These are phyloP conservation scores for Populus hybrid DNA, from an alignment of 441 rosid genomes.

Conservation along the genomic window DNA sequence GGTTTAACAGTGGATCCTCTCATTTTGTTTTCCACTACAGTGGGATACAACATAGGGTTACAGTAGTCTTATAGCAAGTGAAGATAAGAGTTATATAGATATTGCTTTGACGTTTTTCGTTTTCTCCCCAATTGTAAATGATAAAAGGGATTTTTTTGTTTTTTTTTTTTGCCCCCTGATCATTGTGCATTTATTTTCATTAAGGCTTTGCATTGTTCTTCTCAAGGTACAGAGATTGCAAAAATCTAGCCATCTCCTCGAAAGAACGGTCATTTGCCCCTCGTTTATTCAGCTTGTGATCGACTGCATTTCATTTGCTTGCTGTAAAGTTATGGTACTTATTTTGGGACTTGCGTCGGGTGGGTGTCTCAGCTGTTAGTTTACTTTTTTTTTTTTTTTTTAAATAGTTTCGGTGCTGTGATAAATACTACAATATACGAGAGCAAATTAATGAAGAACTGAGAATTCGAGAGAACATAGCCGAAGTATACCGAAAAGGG, in stretches of 20 bases:
- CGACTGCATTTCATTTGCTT: not conserved
- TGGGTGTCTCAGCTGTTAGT: too few species aligned
- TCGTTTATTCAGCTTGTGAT: not conserved
- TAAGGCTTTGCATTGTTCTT: not conserved
- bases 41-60: constrained; percentile 3
- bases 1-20: constrained; percentile 6
- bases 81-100: constrained; percentile 7
- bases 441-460: not conserved
- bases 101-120: not conserved
- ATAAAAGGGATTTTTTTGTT: not conserved
- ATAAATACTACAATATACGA: not conserved
- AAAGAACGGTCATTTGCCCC: too few species aligned
- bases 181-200: not conserved
- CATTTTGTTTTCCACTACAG: not conserved
- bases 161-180: too few species aligned
- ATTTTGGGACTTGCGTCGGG: too few species aligned
- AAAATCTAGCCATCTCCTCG: too few species aligned
- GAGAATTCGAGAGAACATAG: too few species aligned
- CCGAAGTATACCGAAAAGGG: too few species aligned
- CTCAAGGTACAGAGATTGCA: constrained; percentile 4
- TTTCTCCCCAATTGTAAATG: constrained; percentile 26
- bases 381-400: too few species aligned
- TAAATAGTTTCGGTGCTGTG: not conserved
- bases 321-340: not conserved
- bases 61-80: not conserved